These are phyloP conservation scores for Paecilomyces formosus DNA, from an alignment of 2,329 filamentous ascomycete genomes.

Conservation along the genomic window DNA sequence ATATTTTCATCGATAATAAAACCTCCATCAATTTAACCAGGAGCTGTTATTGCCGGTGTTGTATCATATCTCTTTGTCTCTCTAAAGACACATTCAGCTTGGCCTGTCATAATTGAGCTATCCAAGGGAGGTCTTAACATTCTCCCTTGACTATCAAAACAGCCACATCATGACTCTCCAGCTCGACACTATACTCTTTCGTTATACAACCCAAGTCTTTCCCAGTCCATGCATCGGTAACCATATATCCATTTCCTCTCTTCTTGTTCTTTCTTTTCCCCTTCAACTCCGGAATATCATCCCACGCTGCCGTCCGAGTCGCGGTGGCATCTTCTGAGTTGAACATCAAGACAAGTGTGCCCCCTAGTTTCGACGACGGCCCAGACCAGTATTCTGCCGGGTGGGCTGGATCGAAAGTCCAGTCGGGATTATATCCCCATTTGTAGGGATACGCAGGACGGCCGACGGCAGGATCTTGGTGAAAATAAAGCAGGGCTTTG, in stretches of 20 bases:
- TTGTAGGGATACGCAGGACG: slow-evolving; percentile 37
- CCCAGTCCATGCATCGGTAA: slow-evolving; percentile 22
- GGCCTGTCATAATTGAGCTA: too few species aligned
- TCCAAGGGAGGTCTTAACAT: neutral
- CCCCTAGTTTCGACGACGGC: slow-evolving; percentile 17
- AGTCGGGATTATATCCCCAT: slow-evolving; percentile 27
- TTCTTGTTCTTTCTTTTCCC: neutral
- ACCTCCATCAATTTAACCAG: too few species aligned
- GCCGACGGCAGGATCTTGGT: slow-evolving; percentile 40
- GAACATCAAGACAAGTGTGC: slow-evolving; percentile 24
- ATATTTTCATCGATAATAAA: too few species aligned
- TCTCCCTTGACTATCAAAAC: slow-evolving; percentile 18
- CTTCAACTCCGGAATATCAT: slow-evolving; percentile 21
- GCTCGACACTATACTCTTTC: slow-evolving; percentile 12
- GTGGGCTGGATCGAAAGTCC: slow-evolving; percentile 24
- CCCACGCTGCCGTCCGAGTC: slow-evolving; percentile 19
- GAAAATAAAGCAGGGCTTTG: slow-evolving; percentile 31
- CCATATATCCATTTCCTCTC: slow-evolving; percentile 10
- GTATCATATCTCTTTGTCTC: too few species aligned
- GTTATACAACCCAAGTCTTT: slow-evolving; percentile 22
- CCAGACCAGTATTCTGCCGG: slow-evolving; percentile 32
- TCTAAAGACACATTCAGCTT: too few species aligned
- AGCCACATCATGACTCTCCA: slow-evolving; percentile 22
- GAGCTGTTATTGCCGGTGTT: too few species aligned
- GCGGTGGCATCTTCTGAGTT: slow-evolving; percentile 18